A percentile compares a stretch with the other conserved stretches of the same genome.
phyloP scores from a whole-genome alignment of 2,329 filamentous ascomycete genomes.

The Hypomyces perniciosus region DNA sequence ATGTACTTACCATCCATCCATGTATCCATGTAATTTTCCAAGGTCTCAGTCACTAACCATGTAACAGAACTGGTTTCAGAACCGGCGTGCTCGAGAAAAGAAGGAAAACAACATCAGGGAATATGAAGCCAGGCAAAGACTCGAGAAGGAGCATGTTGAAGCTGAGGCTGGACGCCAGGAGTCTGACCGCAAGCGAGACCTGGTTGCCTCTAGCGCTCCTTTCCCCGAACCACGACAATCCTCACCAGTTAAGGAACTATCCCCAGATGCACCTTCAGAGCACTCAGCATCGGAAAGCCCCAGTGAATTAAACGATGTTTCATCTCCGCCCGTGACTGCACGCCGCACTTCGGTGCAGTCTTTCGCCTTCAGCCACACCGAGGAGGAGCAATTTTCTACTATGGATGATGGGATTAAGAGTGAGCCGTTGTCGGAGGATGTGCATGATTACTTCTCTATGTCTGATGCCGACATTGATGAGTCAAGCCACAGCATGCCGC shows the following conservation, averaged over 20 bases:
- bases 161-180: conserved; percentile 22
- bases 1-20: conserved; percentile 38
- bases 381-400: neutral
- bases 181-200: conserved; percentile 27
- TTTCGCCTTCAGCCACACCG: neutral
- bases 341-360: neutral
- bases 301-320: conserved; percentile 21
- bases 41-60: conserved; percentile 25
- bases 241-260: conserved; percentile 11
- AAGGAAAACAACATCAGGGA: conserved; percentile 51
- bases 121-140: conserved; percentile 33
- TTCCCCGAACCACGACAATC: conserved; percentile 26
- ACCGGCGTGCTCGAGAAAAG: conserved; percentile 59
- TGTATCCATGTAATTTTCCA: neutral
- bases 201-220: conserved; percentile 36
- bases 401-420: conserved; percentile 11
- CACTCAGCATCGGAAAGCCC: conserved; percentile 17
- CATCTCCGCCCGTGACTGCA: conserved; percentile 13
- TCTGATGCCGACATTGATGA: conserved; percentile 11
- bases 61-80: conserved; percentile 62
- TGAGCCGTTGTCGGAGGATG: conserved; percentile 12
- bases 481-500: neutral
- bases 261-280: conserved; percentile 15
- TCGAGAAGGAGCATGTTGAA: conserved; percentile 28
- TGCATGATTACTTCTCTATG: conserved; percentile 16